Evolutionary conservation across 352 stramenopile genomes (phyloP).

Genomic region (Pythium aphanidermatum): DNA sequence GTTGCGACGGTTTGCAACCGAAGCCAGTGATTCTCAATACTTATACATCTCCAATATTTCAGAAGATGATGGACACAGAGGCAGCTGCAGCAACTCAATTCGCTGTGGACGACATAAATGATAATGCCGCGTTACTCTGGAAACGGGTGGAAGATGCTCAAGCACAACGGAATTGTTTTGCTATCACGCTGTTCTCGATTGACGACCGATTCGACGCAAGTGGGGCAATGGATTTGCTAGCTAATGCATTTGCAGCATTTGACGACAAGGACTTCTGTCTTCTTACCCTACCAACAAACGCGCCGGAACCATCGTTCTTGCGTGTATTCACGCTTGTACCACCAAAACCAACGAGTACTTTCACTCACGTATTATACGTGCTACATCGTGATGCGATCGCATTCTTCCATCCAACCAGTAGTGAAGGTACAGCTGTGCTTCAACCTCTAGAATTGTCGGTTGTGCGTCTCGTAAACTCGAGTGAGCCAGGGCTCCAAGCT

Average conservation of each 20-base stretch:
- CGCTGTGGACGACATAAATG: neutral
- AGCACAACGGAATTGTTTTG: slow-evolving; percentile 25
- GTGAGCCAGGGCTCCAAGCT: neutral
- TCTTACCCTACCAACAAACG: slow-evolving; percentile 24
- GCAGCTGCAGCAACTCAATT: slow-evolving; percentile 12
- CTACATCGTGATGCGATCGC: slow-evolving; percentile 28
- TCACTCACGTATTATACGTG: slow-evolving; percentile 31
- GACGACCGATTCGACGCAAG: slow-evolving; percentile 21
- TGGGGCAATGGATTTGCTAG: slow-evolving; percentile 20
- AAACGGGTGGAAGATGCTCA: slow-evolving; percentile 12
- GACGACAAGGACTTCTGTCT: slow-evolving; percentile 25
- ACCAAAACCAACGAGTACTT: slow-evolving; percentile 19
- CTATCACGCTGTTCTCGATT: slow-evolving; percentile 32
- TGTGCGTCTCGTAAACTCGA: neutral
- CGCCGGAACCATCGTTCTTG: slow-evolving; percentile 21
- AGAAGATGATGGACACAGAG: slow-evolving; percentile 36
- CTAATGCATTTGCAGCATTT: slow-evolving; percentile 28
- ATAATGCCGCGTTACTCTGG: slow-evolving; percentile 6
- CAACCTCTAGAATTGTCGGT: slow-evolving; percentile 16
- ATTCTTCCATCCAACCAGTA: slow-evolving; percentile 21
- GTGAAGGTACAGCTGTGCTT: slow-evolving; percentile 11
- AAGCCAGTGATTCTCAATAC: slow-evolving; percentile 31
- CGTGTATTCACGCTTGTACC: slow-evolving; percentile 25
- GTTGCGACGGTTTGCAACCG: slow-evolving; percentile 47
- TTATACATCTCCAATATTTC: slow-evolving; percentile 46